Conservation (phyloP, 2,329 filamentous ascomycete genomes). For the Aspergillus spinulosporus region DNA sequence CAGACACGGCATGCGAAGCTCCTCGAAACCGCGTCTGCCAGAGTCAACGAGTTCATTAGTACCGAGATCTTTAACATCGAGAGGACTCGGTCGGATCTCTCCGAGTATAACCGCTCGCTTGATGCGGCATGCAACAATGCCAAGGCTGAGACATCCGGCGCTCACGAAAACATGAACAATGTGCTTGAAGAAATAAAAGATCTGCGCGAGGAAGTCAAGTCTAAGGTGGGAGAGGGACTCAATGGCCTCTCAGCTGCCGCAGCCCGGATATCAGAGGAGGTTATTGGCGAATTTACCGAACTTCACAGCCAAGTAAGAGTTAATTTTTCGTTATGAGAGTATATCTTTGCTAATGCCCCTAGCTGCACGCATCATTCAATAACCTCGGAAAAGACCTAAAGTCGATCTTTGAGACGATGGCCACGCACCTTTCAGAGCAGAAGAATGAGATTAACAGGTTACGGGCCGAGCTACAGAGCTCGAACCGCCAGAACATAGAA, state of each 20-base stretch:
- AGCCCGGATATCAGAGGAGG: slow-evolving; percentile 84
- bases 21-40: slow-evolving; percentile 64
- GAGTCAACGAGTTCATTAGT: slow-evolving; percentile 75
- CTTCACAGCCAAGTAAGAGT: slow-evolving; percentile 69
- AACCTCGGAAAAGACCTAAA: slow-evolving; percentile 84
- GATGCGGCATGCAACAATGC: slow-evolving; percentile 67
- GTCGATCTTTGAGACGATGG: slow-evolving; percentile 75
- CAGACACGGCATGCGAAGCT: slow-evolving; percentile 70
- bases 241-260: slow-evolving; percentile 80
- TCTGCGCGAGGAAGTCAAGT: slow-evolving; percentile 82
- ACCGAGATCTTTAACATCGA: slow-evolving; percentile 72
- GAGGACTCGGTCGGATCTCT: slow-evolving; percentile 68
- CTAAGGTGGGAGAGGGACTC: slow-evolving; percentile 78
- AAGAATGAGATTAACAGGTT: slow-evolving; percentile 73
- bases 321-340: background rate
- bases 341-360: slow-evolving; percentile 19
- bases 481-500: slow-evolving; percentile 67
- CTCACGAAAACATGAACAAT: slow-evolving; percentile 84
- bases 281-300: slow-evolving; percentile 78
- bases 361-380: slow-evolving; percentile 82
- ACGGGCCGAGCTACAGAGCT: slow-evolving; percentile 68
- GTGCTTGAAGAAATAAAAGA: slow-evolving; percentile 88
- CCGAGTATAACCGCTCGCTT: slow-evolving; percentile 68
- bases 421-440: slow-evolving; percentile 72
- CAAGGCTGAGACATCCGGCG: slow-evolving; percentile 49